A percentile compares a stretch with the other conserved stretches of the same genome.
Conservation (phyloP, 345 rosid genomes). For the thale cress (Arabidopsis thaliana) region TAIR10.1 NC_003070.9:2562501-2563000, state of each 20-base stretch:
- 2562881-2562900: background rate
- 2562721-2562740: background rate
- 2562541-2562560: conserved; percentile 47
- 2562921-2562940: background rate
- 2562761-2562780: background rate
- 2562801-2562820: background rate
- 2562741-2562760: background rate
- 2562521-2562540: conserved; percentile 41
- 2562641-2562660: conserved; percentile 37
- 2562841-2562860: background rate
- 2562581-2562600: conserved; percentile 34
- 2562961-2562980: conserved; percentile 51
- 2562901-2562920: background rate
- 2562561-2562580: conserved; percentile 44
- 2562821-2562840: background rate
- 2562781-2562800: background rate
- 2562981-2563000: conserved; percentile 81
- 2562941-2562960: conserved; percentile 25
- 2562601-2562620: conserved; percentile 31
- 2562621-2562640: conserved; percentile 22
- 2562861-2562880: background rate
- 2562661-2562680: conserved; percentile 24
- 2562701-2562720: background rate
- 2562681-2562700: conserved; percentile 19
- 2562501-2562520: conserved; percentile 26